Evolutionary conservation across 441 rosid genomes (phyloP).

Genomic region (Brassica balearica): DNA sequence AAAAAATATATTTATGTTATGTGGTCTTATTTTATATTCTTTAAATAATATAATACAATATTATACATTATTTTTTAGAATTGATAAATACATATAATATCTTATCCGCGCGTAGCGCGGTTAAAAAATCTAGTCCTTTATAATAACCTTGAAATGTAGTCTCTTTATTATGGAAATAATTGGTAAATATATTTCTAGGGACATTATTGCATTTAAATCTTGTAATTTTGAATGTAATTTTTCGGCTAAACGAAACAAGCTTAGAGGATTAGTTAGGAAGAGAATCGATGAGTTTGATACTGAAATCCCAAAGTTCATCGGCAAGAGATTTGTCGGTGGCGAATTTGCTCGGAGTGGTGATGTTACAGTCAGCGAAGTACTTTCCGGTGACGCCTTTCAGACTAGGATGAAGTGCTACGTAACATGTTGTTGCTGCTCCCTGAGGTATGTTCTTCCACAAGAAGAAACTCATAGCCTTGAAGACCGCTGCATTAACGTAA

Average conservation of each 20-base stretch:
- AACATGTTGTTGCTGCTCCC: constrained; percentile 98
- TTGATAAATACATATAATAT: no score
- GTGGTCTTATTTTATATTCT: no score
- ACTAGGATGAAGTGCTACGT: constrained; percentile 76
- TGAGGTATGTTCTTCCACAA: constrained; percentile 87
- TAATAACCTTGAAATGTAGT: background rate
- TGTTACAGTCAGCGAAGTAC: constrained; percentile 77
- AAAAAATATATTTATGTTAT: no score
- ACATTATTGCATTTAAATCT: background rate
- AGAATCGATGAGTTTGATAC: constrained; percentile 58
- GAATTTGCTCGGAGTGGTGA: constrained; percentile 51
- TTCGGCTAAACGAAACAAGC: background rate
- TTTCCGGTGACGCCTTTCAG: constrained; percentile 71
- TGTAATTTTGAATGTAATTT: background rate
- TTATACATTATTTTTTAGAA: no score
- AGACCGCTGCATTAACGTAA: constrained; percentile 51
- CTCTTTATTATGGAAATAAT: background rate
- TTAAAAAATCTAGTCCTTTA: background rate
- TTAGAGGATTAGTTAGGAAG: background rate
- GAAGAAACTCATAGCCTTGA: constrained; percentile 60
- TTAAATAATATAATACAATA: no score
- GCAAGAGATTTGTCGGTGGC: constrained; percentile 64
- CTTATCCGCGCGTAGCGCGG: no score
- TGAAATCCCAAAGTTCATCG: constrained; percentile 74
- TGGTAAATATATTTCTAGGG: background rate